Evolutionary conservation across 2,329 filamentous ascomycete species (phyloP), one percentile per base, ranked within the genome.

Genomic region (Aschersonia sp.): DNA sequence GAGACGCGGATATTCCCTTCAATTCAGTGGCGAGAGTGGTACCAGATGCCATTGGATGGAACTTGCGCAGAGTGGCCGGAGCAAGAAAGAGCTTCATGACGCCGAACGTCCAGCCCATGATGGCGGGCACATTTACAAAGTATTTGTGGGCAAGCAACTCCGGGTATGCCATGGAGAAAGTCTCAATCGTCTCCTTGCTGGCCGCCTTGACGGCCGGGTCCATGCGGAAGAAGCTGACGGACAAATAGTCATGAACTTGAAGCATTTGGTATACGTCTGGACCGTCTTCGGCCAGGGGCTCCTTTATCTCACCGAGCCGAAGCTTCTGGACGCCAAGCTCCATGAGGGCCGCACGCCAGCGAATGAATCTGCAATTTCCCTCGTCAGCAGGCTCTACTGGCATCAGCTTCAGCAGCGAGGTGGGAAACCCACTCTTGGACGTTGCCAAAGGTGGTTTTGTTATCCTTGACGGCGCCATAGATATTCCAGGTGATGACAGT

Each of bases 241-340:
- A 82, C 30, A 85, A 78, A 72, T 96, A 96, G 71, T 97, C 91
- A 68, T 97, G 91, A 31, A 96, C 81, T 66, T 96, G 89, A 58
- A 86, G 77, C 71, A 94, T 89, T 66, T 91, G 86, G 69, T 95
- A 94, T 1, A 85, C 86, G 60, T 96, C 91, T 54, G 77, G 70
- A 52, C 80, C 82, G 47, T 79, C 82, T 49, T 87, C 82, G 2
- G 84, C 80, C 58, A 89, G 87, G 42, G 78, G 75, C 54, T 74
- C 69, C 6, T 79, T 88, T 46, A 86, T 85, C 30, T 77, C 72
- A 28, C 74, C 61, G 52, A 96, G 74, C 53, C 80, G 73, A 48
- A 96, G 80, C 52, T 86, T 80, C 53, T 80, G 75, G 44, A 96
- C 72, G 3, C 86, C 85, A 45, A 88, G 72, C 64, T 96, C 89